A percentile compares a stretch with the other conserved stretches of the same genome.
Evolutionary conservation across 805 yeast species (phyloP).

Genomic region (Ogataea glucozyma): DNA sequence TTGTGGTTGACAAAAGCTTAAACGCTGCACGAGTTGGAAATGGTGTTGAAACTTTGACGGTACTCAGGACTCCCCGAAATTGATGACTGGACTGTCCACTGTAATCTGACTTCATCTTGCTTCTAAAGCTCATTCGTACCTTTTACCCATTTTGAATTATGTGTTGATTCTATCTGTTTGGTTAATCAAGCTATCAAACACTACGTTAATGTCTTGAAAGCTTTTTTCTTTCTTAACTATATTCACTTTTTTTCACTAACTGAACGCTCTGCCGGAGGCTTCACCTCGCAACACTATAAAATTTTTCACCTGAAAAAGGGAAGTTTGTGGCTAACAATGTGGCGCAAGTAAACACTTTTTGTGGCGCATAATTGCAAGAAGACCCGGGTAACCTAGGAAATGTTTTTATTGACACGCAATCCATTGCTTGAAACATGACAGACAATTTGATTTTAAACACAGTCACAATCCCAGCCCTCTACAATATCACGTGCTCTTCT

Average conservation of each 20-base stretch:
- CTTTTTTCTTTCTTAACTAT: constrained; percentile 1
- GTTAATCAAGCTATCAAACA: constrained; percentile 6
- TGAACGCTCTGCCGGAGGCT: constrained; percentile 5
- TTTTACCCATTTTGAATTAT: constrained; percentile 50
- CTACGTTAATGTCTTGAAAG: constrained; percentile 1
- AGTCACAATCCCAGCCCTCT: constrained; percentile 8
- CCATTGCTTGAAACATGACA: not conserved
- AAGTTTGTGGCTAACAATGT: constrained; percentile 6
- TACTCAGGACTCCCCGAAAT: not conserved
- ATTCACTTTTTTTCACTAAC: constrained; percentile 4
- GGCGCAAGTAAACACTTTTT: not conserved
- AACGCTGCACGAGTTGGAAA: not conserved
- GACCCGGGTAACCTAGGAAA: constrained; percentile 1
- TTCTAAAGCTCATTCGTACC: constrained; percentile 36
- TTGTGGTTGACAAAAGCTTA: too few species aligned
- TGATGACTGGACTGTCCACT: not conserved
- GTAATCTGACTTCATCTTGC: not conserved
- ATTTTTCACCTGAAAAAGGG: constrained; percentile 11
- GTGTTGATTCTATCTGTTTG: constrained; percentile 10
- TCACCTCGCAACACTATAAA: constrained; percentile 9
- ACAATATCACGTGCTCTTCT: constrained; percentile 11
- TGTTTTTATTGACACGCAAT: constrained; percentile 5
- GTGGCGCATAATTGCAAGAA: constrained; percentile 3
- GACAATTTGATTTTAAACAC: constrained; percentile 3
- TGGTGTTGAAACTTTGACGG: not conserved